Conservation (phyloP, 805 yeast genomes). For the Ogataea haglerorum region DNA sequence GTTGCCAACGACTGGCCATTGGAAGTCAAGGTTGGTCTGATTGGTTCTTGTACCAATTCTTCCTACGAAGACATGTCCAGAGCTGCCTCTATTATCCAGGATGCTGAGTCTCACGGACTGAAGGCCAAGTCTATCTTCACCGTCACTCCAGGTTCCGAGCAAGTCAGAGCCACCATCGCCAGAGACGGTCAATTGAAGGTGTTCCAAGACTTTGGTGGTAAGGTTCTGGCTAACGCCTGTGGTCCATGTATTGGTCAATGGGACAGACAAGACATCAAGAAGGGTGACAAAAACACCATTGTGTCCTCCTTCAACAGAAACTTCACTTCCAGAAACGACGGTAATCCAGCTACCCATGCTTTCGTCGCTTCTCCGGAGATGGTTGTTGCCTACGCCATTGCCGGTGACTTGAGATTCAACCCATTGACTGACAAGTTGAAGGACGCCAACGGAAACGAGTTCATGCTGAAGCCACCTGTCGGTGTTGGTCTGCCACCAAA, state of each 20-base stretch:
- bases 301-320: conserved; percentile 97
- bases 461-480: conserved; percentile 73
- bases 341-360: conserved; percentile 96
- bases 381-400: conserved; percentile 94
- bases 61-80: conserved; percentile 98
- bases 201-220: conserved; percentile 85
- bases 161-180: conserved; percentile 93
- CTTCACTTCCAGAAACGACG: conserved; percentile 97
- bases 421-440: conserved; percentile 84
- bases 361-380: conserved; percentile 98
- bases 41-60: conserved; percentile 98
- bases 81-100: conserved; percentile 84
- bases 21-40: conserved; percentile 84
- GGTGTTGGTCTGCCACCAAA: conserved; percentile 81
- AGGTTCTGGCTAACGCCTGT: conserved; percentile 88
- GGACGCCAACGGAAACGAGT: conserved; percentile 64
- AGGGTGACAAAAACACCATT: conserved; percentile 74
- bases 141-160: conserved; percentile 98
- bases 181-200: conserved; percentile 86
- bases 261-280: conserved; percentile 81
- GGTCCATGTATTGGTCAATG: conserved; percentile 41
- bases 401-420: conserved; percentile 90
- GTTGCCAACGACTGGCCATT: conserved; percentile 80
- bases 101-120: conserved; percentile 82
- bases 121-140: conserved; percentile 89